Conservation (phyloP, 495 filamentous ascomycete species). For the Chaetomium tenue region DNA sequence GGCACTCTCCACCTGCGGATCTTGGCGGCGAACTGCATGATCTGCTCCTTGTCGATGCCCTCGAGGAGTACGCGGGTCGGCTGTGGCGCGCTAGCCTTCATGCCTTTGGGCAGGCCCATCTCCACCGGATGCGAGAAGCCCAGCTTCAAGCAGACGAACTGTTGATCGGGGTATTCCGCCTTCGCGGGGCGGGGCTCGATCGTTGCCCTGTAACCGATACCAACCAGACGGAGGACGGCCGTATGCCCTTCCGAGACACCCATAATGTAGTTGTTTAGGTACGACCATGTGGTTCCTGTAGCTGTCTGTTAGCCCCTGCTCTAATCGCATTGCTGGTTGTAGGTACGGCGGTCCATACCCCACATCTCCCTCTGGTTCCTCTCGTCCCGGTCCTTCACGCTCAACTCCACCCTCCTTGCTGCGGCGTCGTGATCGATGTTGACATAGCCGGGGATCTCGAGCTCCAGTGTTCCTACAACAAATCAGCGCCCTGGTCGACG, state of each 20-base stretch:
- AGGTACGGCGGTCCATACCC: conserved; percentile 60
- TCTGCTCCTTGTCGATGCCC: conserved; percentile 75
- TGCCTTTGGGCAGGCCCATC: conserved; percentile 73
- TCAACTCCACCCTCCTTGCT: conserved; percentile 60
- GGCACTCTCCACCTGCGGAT: conserved; percentile 86
- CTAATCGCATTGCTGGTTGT: too few relatives aligned
- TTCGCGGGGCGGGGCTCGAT: conserved; percentile 77
- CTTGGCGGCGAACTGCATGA: conserved; percentile 86
- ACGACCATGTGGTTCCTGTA: conserved; percentile 80
- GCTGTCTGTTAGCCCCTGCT: not conserved
- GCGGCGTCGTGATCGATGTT: conserved; percentile 63
- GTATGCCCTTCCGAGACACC: conserved; percentile 96
- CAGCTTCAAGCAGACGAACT: conserved; percentile 87
- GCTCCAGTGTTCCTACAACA: conserved; percentile 61
- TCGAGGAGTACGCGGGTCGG: conserved; percentile 93
- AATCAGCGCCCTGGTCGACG: conserved; percentile 11
- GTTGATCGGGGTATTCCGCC: conserved; percentile 71
- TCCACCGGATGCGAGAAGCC: conserved; percentile 96
- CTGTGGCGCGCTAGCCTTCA: conserved; percentile 84
- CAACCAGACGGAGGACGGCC: conserved; percentile 87
- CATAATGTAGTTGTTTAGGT: conserved; percentile 82
- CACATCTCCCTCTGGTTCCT: conserved; percentile 93
- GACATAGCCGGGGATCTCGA: conserved; percentile 70
- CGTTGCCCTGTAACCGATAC: conserved; percentile 90
- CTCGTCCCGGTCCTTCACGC: conserved; percentile 58